Percentiles rank a stretch among this genome's conserved stretches.
These are phyloP conservation scores for Magnusiomyces suaveolens DNA, from an alignment of 1,139 yeast species.

Conservation along the genomic window DNA sequence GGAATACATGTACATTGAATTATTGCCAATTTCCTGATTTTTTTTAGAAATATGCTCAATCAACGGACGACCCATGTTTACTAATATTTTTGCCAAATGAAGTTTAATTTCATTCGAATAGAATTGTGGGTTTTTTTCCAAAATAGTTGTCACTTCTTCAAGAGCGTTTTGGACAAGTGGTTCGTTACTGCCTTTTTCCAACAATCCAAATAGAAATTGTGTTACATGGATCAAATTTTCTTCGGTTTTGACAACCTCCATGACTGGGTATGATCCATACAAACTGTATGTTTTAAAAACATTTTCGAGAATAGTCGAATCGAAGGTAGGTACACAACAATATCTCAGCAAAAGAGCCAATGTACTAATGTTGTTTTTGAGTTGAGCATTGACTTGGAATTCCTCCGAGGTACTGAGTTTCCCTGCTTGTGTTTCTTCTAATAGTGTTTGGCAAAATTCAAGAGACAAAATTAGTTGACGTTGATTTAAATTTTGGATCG, in stretches of 20 bases:
- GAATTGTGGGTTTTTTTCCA: slow-evolving; percentile 7
- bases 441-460: slow-evolving; percentile 23
- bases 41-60: slow-evolving; percentile 6
- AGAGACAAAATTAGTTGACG: slow-evolving; percentile 13
- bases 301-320: slow-evolving; percentile 4
- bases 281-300: slow-evolving; percentile 11
- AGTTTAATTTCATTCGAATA: slow-evolving; percentile 3
- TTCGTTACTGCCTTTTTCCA: slow-evolving; percentile 6
- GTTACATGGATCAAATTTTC: slow-evolving; percentile 5
- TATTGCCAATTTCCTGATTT: slow-evolving; percentile 2
- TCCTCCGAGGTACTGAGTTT: slow-evolving; percentile 9
- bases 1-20: slow-evolving; percentile 4
- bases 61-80: slow-evolving; percentile 10
- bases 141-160: slow-evolving; percentile 9
- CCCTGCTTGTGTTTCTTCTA: slow-evolving; percentile 21
- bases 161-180: slow-evolving; percentile 5
- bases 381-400: slow-evolving; percentile 2
- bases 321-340: background rate
- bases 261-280: slow-evolving; percentile 3
- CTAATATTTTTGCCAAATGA: slow-evolving; percentile 6
- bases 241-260: background rate
- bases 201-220: slow-evolving; percentile 3
- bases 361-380: slow-evolving; percentile 5
- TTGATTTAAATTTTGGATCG: slow-evolving; percentile 4
- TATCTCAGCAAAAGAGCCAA: background rate